Base-by-base conservation (phyloP, 495 filamentous ascomycete genomes). In the Cryomyces minteri region DNA sequence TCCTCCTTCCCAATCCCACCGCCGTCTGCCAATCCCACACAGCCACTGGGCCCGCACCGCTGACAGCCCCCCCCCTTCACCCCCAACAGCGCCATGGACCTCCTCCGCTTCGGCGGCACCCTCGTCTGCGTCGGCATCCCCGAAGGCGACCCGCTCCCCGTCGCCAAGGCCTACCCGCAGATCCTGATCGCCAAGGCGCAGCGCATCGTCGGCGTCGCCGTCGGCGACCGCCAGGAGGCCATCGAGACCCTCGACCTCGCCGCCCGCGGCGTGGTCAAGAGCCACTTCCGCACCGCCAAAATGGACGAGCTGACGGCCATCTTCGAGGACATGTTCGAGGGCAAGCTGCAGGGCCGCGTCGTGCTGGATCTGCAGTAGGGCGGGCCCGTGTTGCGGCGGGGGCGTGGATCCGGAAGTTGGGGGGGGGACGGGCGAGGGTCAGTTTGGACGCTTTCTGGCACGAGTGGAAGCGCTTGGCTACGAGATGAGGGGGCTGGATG, bases 71-170 rank as follows among this genome's bases (percentile, higher is more conserved):
- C 18, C 18, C 18, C 18, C 18, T 2, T 1, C 18, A 1, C 1
- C 18, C 18, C 18, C 18, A 25, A 25, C 18, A 25, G 18, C 18
- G 18, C 18, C 18, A 25, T 25, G 18, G 18, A 25, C 18, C 18
- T 25, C 18, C 18, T 25, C 32, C 63, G 71, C 1, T 82, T 81
- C 52, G 71, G 73, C 43, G 80, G 80, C 0, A 70, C 72, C 0
- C 46, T 74, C 11, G 67, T 84, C 4, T 82, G 78, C 51, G 74
- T 84, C 11, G 80, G 80, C 0, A 63, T 85, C 14, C 80, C 80
- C 0, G 77, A 80, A 56, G 64, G 75, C 45, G 68, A 73, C 1
- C 64, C 66, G 3, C 55, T 70, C 54, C 60, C 74, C 11, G 79
- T 85, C 51, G 67, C 60, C 28, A 70, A 64, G 9, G 72, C 75